These are phyloP conservation scores for Boletus subcaerulescens DNA, from an alignment of 768 basidiomycete species.

Conservation along the genomic window DNA sequence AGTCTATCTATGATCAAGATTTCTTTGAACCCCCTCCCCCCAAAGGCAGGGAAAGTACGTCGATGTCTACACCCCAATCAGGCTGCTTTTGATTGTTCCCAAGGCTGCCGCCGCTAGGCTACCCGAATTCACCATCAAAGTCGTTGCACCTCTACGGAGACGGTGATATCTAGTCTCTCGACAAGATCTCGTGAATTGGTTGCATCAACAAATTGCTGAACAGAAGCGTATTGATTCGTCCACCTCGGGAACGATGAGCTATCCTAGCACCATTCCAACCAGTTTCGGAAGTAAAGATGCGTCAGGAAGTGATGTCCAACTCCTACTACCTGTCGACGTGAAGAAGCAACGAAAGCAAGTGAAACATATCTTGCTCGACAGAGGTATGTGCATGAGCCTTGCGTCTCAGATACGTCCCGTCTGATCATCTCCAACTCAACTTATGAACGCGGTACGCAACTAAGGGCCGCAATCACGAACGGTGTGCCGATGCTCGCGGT, in stretches of 20 bases:
- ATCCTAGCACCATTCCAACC: constrained; percentile 38
- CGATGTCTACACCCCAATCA: neutral
- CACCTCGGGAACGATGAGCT: constrained; percentile 53
- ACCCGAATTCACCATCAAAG: constrained; percentile 74
- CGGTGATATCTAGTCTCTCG: constrained; percentile 50
- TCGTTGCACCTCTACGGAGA: constrained; percentile 33
- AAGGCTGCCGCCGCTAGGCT: constrained; percentile 64
- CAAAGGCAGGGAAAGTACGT: constrained; percentile 79
- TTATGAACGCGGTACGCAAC: constrained; percentile 55
- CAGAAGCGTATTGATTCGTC: constrained; percentile 71
- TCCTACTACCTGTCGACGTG: constrained; percentile 62
- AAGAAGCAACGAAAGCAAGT: constrained; percentile 74
- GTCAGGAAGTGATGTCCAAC: constrained; percentile 48
- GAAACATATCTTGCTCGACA: constrained; percentile 66
- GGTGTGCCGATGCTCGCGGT: constrained; percentile 70
- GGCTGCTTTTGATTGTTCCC: constrained; percentile 1
- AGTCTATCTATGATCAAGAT: constrained; percentile 78
- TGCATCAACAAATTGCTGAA: constrained; percentile 75
- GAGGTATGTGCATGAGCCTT: constrained; percentile 41
- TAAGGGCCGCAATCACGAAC: constrained; percentile 57
- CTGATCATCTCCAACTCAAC: constrained; percentile 38
- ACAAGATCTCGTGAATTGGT: constrained; percentile 69
- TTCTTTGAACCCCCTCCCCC: constrained; percentile 68
- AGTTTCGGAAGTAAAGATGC: constrained; percentile 35
- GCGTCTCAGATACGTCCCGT: neutral